Percentiles rank a stretch among this genome's conserved stretches.
Conservation (phyloP, 176 grass and related monocot species). For the Phragmites australis region DNA sequence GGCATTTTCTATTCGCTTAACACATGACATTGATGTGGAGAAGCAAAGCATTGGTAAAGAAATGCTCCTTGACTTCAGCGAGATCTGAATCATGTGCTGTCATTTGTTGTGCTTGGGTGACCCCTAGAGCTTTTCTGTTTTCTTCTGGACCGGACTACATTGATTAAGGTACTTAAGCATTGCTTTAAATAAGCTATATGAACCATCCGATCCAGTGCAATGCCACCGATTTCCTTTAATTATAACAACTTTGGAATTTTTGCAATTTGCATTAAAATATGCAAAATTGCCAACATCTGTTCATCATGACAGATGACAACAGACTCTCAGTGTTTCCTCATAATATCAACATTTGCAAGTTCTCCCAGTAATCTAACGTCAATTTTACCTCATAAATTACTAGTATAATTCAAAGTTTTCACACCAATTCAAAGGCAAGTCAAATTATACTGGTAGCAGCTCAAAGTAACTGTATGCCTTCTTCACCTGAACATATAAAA, state of each 20-base stretch:
- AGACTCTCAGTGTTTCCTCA: not conserved
- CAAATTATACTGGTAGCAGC: not conserved
- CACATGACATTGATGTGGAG: slow-evolving; percentile 12
- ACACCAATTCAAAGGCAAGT: not conserved
- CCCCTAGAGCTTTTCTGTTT: slow-evolving; percentile 25
- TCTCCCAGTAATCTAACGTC: not conserved
- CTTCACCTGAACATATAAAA: not conserved
- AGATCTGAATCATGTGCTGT: slow-evolving; percentile 45
- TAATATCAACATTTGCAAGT: not conserved
- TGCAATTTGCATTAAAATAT: slow-evolving; percentile 33
- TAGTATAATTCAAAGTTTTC: not conserved
- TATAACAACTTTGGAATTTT: slow-evolving; percentile 29
- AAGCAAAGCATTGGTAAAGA: slow-evolving; percentile 29
- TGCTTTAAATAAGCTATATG: slow-evolving; percentile 9
- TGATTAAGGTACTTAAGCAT: slow-evolving; percentile 5
- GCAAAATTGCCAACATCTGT: slow-evolving; percentile 17
- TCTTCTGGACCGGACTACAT: slow-evolving; percentile 8
- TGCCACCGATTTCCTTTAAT: not conserved
- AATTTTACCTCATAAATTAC: not conserved
- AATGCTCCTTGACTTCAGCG: slow-evolving; percentile 33
- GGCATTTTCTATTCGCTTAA: slow-evolving; percentile 38
- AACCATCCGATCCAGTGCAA: not conserved
- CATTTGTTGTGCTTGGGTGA: slow-evolving; percentile 20
- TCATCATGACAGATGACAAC: not conserved
- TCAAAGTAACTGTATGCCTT: not conserved